Evolutionary conservation across 345 rosid species (phyloP).

Genomic region (Litchi chinensis): DNA sequence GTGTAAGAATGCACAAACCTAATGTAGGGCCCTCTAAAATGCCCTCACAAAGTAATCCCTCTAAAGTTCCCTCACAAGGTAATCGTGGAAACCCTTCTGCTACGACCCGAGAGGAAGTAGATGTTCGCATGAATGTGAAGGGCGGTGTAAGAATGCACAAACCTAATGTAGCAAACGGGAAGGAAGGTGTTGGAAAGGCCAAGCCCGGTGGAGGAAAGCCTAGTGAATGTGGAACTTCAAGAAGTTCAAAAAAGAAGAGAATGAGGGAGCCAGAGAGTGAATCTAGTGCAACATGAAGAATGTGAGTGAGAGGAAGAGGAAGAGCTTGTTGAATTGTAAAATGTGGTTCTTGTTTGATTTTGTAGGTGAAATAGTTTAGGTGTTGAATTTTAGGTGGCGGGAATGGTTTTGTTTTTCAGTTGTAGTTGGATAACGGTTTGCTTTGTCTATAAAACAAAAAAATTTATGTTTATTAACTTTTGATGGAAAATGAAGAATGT

Average conservation of each 20-base stretch:
- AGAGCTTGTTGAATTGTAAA: no score
- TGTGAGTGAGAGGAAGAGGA: no score
- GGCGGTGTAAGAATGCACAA: slow-evolving; percentile 27
- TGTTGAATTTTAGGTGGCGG: no score
- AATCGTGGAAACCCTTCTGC: no score
- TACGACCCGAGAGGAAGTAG: slow-evolving; percentile 34
- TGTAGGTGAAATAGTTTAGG: no score
- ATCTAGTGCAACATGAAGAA: slow-evolving; percentile 21
- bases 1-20: slow-evolving; percentile 25
- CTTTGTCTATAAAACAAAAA: no score
- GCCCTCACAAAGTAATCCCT: no score
- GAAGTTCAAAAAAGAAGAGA: slow-evolving; percentile 38
- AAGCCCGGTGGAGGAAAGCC: slow-evolving; percentile 29
- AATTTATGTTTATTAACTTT: no score
- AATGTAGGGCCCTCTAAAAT: neutral
- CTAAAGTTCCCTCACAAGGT: no score
- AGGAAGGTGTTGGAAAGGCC: slow-evolving; percentile 27
- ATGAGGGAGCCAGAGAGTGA: slow-evolving; percentile 35
- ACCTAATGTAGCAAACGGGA: slow-evolving; percentile 21
- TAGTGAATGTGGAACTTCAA: slow-evolving; percentile 24
- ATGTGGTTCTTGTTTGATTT: no score
- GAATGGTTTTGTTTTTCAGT: no score
- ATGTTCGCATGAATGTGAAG: slow-evolving; percentile 28
- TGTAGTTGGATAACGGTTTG: no score
- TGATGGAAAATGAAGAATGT: neutral